A percentile compares a stretch with the other conserved stretches of the same genome.
phyloP scores from a whole-genome alignment of 1,284 basidiomycete species.

The Austroboletus niveus region DNA sequence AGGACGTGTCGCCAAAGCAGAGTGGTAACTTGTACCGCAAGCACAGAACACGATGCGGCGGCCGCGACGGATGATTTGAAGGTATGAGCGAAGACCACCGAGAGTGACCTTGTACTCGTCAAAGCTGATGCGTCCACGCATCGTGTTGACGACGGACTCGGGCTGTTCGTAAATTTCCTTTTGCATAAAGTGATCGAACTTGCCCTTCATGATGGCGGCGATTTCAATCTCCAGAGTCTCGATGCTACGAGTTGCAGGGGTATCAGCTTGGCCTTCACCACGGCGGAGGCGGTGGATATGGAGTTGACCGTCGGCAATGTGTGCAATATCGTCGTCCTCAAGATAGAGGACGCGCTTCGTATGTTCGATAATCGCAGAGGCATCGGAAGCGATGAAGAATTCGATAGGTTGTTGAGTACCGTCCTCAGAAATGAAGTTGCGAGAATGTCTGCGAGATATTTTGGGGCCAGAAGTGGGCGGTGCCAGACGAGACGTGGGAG shows the following conservation, averaged over 20 bases:
- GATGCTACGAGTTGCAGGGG: slow-evolving; percentile 86
- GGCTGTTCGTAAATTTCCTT: slow-evolving; percentile 99
- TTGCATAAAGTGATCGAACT: slow-evolving; percentile 99
- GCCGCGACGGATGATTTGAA: slow-evolving; percentile 94
- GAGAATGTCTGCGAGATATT: slow-evolving; percentile 92
- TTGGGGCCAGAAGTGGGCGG: slow-evolving; percentile 77
- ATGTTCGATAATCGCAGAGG: slow-evolving; percentile 96
- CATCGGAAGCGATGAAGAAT: slow-evolving; percentile 99
- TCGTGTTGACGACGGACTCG: slow-evolving; percentile 99
- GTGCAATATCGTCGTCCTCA: slow-evolving; percentile 99
- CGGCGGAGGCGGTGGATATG: slow-evolving; percentile 98
- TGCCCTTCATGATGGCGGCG: slow-evolving; percentile 99
- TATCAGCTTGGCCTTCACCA: slow-evolving; percentile 60
- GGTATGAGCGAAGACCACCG: slow-evolving; percentile 93
- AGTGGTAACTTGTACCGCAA: slow-evolving; percentile 98
- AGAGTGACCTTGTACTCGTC: slow-evolving; percentile 90
- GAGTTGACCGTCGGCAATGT: slow-evolving; percentile 94
- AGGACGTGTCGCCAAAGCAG: slow-evolving; percentile 93
- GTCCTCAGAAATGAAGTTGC: slow-evolving; percentile 98
- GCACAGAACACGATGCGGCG: slow-evolving; percentile 96
- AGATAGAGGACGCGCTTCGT: slow-evolving; percentile 99
- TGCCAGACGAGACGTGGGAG: slow-evolving; percentile 65
- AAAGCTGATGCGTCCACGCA: slow-evolving; percentile 99
- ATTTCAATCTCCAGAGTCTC: slow-evolving; percentile 99
- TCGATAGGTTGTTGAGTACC: slow-evolving; percentile 99